Conservation (phyloP, 169 alveolate species). For the Plasmodium gonderi region DNA sequence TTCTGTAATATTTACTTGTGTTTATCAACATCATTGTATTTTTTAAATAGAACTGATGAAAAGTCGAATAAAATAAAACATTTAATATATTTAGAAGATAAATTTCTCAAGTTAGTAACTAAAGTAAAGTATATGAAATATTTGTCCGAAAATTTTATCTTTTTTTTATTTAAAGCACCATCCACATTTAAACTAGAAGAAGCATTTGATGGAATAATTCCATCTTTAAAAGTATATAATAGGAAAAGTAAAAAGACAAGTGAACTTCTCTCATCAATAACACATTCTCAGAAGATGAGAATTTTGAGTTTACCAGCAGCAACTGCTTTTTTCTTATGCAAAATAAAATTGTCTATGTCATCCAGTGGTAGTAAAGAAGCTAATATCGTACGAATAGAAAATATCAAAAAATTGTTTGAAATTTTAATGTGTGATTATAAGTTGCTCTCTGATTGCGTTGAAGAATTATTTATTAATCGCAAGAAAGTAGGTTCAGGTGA, state of each 20-base stretch:
- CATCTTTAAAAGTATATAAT: slow-evolving; percentile 27
- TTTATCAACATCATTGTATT: slow-evolving; percentile 30
- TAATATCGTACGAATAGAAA: slow-evolving; percentile 33
- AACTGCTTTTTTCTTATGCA: slow-evolving; percentile 57
- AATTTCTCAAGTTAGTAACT: slow-evolving; percentile 27
- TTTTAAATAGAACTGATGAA: slow-evolving; percentile 52
- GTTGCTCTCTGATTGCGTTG: slow-evolving; percentile 13
- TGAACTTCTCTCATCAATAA: slow-evolving; percentile 28
- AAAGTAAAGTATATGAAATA: slow-evolving; percentile 59
- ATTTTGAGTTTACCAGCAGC: slow-evolving; percentile 54
- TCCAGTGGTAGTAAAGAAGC: neutral
- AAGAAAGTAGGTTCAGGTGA: neutral
- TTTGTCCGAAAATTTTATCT: slow-evolving; percentile 51
- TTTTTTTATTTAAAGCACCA: slow-evolving; percentile 41
- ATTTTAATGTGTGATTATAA: slow-evolving; percentile 24
- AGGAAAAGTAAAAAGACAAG: neutral
- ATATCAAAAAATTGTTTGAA: slow-evolving; percentile 23
- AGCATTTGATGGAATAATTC: slow-evolving; percentile 29
- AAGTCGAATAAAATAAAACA: slow-evolving; percentile 41
- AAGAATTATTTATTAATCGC: neutral
- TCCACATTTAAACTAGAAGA: slow-evolving; percentile 51
- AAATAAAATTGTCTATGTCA: slow-evolving; percentile 46
- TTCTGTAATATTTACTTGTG: slow-evolving; percentile 44
- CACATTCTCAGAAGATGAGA: neutral
- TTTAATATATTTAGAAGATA: slow-evolving; percentile 38